phyloP scores from a whole-genome alignment of 192 early-diverging fungal species.

The Coemansia sp. region DNA sequence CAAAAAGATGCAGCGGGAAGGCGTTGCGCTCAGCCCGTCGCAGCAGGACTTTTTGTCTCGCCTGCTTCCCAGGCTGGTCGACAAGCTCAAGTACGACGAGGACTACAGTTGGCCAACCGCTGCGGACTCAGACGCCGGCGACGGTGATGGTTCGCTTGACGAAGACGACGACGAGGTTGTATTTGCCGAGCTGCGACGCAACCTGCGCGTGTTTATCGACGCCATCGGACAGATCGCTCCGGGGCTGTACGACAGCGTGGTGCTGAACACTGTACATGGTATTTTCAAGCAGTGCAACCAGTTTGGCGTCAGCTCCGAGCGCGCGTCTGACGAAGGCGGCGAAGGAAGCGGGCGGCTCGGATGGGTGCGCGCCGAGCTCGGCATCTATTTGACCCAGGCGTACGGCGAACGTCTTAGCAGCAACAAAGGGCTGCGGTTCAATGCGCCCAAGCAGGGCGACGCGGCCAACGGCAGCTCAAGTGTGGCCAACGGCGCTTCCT shows the following conservation, averaged over 20 bases:
- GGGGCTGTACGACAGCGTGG: slow-evolving; percentile 37
- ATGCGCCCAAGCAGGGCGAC: slow-evolving; percentile 19
- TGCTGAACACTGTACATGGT: slow-evolving; percentile 34
- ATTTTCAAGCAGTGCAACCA: slow-evolving; percentile 54
- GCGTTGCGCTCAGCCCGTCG: slow-evolving; percentile 18
- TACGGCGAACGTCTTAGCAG: slow-evolving; percentile 53
- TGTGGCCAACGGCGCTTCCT: background rate
- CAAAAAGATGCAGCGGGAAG: slow-evolving; percentile 56
- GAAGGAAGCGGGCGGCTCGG: slow-evolving; percentile 42
- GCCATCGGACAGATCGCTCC: slow-evolving; percentile 68
- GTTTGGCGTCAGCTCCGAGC: slow-evolving; percentile 47
- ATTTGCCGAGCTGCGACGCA: slow-evolving; percentile 56
- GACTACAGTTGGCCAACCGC: slow-evolving; percentile 67
- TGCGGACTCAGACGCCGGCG: slow-evolving; percentile 25
- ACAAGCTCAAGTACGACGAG: slow-evolving; percentile 90
- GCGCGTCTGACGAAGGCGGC: slow-evolving; percentile 29
- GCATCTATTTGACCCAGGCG: slow-evolving; percentile 46
- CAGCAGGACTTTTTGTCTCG: slow-evolving; percentile 38
- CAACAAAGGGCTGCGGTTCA: slow-evolving; percentile 47
- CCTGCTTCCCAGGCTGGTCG: slow-evolving; percentile 60
- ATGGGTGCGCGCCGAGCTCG: slow-evolving; percentile 54
- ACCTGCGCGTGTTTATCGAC: slow-evolving; percentile 69
- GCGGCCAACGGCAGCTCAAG: slow-evolving; percentile 22
- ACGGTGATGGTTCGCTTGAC: slow-evolving; percentile 67
- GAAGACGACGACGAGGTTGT: slow-evolving; percentile 68